Percentiles rank a stretch among this genome's conserved stretches.
These are phyloP conservation scores for Pyronema domesticum DNA, from an alignment of 495 filamentous ascomycete species.

Conservation along the genomic window DNA sequence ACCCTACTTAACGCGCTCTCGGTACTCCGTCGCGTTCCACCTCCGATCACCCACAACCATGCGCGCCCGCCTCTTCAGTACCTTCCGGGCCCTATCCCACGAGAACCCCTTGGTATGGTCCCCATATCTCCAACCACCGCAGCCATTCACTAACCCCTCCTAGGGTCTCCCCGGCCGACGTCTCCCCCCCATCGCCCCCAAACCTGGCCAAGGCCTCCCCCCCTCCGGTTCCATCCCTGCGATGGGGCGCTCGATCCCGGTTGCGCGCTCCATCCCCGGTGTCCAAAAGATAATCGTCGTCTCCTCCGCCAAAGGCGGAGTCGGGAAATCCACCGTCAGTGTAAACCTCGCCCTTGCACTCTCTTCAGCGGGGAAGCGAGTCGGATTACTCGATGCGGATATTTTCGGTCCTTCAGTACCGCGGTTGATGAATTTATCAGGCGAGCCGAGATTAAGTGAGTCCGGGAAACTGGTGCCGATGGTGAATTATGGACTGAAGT, in stretches of 20 bases:
- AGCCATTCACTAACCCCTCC: background rate
- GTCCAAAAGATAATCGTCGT: constrained; percentile 81
- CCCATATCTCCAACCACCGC: constrained; percentile 7
- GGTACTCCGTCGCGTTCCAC: no score
- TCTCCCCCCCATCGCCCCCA: background rate
- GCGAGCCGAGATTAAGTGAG: constrained; percentile 42
- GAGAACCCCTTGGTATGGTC: constrained; percentile 66
- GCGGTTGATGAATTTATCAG: constrained; percentile 63
- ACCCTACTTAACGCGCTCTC: no score
- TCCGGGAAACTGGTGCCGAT: constrained; percentile 49
- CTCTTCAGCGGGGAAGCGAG: constrained; percentile 56
- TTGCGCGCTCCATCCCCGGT: constrained; percentile 57
- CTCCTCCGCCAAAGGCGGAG: constrained; percentile 89
- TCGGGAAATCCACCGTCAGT: constrained; percentile 92
- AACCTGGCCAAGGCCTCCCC: constrained; percentile 50
- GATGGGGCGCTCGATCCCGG: constrained; percentile 63
- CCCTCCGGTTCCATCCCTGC: constrained; percentile 49
- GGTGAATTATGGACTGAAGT: constrained; percentile 89
- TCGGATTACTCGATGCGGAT: constrained; percentile 84
- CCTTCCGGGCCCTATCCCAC: constrained; percentile 47
- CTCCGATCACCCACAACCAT: no score
- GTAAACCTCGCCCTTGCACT: constrained; percentile 79
- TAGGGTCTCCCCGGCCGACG: background rate
- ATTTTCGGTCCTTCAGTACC: constrained; percentile 94
- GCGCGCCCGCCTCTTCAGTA: constrained; percentile 41